phyloP scores from a whole-genome alignment of 345 rosid genomes.

The Ricinus communis region DNA sequence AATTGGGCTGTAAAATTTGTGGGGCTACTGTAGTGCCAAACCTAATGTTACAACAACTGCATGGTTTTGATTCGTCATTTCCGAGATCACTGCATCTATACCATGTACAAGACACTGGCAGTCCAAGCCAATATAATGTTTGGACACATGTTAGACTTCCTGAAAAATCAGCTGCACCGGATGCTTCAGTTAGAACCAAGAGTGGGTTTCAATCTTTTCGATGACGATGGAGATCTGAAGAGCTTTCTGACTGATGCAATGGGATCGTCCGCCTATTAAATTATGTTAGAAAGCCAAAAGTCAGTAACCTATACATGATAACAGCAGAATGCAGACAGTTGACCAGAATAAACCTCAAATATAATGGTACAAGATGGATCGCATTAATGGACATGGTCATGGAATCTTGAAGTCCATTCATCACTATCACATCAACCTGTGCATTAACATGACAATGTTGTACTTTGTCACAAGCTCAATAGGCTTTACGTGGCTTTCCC shows the following conservation, averaged over 20 bases:
- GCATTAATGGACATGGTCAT: neutral
- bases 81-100: neutral
- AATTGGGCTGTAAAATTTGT: neutral
- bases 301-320: neutral
- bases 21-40: neutral
- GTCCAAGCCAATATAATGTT: neutral
- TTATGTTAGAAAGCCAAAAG: neutral
- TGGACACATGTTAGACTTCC: neutral
- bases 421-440: neutral
- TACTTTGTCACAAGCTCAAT: neutral
- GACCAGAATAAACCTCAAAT: neutral
- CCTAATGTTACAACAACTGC: neutral
- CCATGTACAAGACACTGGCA: neutral
- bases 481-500: too few species aligned
- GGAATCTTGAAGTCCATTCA: neutral
- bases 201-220: constrained; percentile 48
- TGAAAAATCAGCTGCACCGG: constrained; percentile 7
- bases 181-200: constrained; percentile 33
- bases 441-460: neutral
- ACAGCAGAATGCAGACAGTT: neutral
- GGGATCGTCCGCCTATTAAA: constrained; percentile 72
- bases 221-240: constrained; percentile 52
- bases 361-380: neutral
- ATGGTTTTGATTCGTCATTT: neutral
- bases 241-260: constrained; percentile 68